Conservation (phyloP, 2,329 filamentous ascomycete genomes). For the Keithomyces neogunnii region DNA sequence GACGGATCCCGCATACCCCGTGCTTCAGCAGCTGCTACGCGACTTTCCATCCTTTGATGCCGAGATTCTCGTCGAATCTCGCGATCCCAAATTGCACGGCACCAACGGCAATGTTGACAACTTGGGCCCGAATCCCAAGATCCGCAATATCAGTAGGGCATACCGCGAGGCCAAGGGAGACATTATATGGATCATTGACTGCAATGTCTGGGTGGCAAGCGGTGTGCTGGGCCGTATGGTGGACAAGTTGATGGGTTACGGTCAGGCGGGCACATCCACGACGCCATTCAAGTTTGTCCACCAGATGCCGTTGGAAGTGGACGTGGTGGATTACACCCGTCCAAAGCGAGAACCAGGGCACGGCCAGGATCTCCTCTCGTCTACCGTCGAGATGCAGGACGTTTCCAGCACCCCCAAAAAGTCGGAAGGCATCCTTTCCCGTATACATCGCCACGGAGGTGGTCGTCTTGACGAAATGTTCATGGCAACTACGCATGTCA, state of each 20-base stretch:
- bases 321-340: conserved; percentile 38
- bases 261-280: conserved; percentile 34
- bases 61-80: conserved; percentile 68
- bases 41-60: conserved; percentile 69
- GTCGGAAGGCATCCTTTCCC: conserved; percentile 15
- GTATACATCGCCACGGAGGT: conserved; percentile 45
- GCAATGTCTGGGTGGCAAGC: conserved; percentile 84
- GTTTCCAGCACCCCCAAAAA: background rate
- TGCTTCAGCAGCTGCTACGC: conserved; percentile 60
- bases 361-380: conserved; percentile 23
- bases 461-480: conserved; percentile 90
- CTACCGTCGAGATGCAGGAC: conserved; percentile 20
- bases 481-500: conserved; percentile 86
- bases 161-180: conserved; percentile 85
- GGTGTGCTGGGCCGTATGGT: conserved; percentile 83
- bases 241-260: conserved; percentile 68
- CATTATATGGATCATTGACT: conserved; percentile 90
- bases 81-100: conserved; percentile 62
- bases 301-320: conserved; percentile 83
- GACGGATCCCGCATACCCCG: conserved; percentile 67
- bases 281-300: conserved; percentile 85
- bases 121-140: conserved; percentile 95
- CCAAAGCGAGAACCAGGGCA: conserved; percentile 9
- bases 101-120: conserved; percentile 40
- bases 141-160: conserved; percentile 88